Evolutionary conservation across 441 rosid genomes (phyloP).

Genomic region (Metrosideros polymorpha): DNA sequence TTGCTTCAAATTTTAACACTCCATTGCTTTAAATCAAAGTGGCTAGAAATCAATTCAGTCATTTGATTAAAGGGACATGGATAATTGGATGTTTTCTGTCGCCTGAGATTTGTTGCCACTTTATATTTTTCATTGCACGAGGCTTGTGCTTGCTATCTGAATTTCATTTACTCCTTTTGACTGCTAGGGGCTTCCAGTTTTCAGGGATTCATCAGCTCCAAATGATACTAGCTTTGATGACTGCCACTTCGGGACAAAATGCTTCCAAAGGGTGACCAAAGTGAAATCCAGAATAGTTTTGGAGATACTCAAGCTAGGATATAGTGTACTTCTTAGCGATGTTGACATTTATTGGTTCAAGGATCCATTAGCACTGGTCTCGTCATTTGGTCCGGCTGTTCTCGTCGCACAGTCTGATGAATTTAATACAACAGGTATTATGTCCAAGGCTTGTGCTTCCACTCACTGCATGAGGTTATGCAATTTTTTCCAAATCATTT

Average conservation of each 20-base stretch:
- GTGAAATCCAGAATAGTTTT: constrained; percentile 84
- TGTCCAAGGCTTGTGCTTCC: not conserved
- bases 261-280: constrained; percentile 92
- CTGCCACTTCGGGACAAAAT: constrained; percentile 87
- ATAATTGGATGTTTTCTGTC: not conserved
- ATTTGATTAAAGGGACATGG: not conserved
- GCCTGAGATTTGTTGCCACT: not conserved
- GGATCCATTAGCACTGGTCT: constrained; percentile 65
- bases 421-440: constrained; percentile 61
- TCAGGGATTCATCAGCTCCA: constrained; percentile 67
- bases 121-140: not conserved
- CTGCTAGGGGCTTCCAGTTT: constrained; percentile 76
- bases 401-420: constrained; percentile 86
- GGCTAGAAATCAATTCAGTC: not conserved
- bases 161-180: not conserved
- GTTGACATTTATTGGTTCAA: constrained; percentile 88
- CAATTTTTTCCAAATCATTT: not conserved
- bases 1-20: not conserved
- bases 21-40: not conserved
- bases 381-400: constrained; percentile 63
- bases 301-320: constrained; percentile 77
- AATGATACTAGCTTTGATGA: constrained; percentile 76
- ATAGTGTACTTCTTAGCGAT: constrained; percentile 79
- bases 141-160: not conserved
- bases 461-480: not conserved